Evolutionary conservation across 202 grass and related monocot genomes (phyloP), one percentile per base, ranked within the genome.

Genomic region (Schoenoplectus tabernaemontani): DNA sequence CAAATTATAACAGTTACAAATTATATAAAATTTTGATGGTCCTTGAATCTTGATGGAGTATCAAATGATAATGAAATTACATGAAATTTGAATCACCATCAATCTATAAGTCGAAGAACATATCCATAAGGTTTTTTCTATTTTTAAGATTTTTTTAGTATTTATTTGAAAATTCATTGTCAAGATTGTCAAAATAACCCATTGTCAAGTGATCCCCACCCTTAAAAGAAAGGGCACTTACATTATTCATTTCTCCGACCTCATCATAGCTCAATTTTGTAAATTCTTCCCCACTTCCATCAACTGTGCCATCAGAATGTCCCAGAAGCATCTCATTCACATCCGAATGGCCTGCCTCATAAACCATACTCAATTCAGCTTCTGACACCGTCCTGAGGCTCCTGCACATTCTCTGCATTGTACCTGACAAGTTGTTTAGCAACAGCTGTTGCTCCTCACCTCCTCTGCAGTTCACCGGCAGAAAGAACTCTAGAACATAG

Each of bases 401-500:
- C 85, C 79, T 92, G 82, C 90, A 99, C 79, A 92, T 87, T 88
- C 61, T 93, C 83, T 95, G 92, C 96, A 99, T 95, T 46, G 96
- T 91, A 81, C 76, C 87, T 4, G 91, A 95, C 22, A 99, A 89
- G 78, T 93, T 89, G 84, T 99, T 99, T 87, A 99, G 72, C 79
- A 99, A 84, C 59, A 91, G 76, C 79, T 99, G 96, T 43, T 99
- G 96, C 82, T 99, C 96, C 59, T 79, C 90, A 81, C 88, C 86
- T 64, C 86, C 90, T 76, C 57, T 89, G 85, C 90, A 95, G 79
- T 88, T 95, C 54, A 99, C 85, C 66, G 92, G 96, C 57, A 99
- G 91, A 86, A 99, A 93, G 33, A 99, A 94, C 72, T 99, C 96
- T 38, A 99, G 42, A 85, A 99, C 89, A 82, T 99, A 95, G 84